Base-by-base conservation (phyloP, 139 green algal species). In the Chlorella sp. region DNA sequence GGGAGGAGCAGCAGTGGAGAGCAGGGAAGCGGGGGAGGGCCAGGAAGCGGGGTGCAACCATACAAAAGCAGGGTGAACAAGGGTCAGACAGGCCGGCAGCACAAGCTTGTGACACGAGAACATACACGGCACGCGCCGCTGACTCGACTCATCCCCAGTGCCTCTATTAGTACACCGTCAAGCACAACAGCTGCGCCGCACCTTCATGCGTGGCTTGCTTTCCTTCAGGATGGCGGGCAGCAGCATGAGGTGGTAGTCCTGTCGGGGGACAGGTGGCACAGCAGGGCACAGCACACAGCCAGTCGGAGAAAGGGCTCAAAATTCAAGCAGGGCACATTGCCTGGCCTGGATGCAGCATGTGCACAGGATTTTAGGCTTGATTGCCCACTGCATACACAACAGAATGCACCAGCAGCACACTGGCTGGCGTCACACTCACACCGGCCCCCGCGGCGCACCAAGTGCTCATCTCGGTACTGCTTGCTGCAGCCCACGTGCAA, bases 201-300 rank as follows among this genome's bases (percentile, higher is more conserved):
- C 95, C 94, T 97, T 97, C 92, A 97, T 97, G 66, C 96, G 93
- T 21, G 96, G 94, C 60, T 95, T 83, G 0, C 80, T 83, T 19
- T 96, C 90, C 91, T 99, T 99, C 32, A 99, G 96, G 85, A 99
- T 91, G 53, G 91, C 93, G 16, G 97, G 97, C 87, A 98, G 95
- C 90, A 99, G 94, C 97, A 99, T 98, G 79, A 99, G 93, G 93
- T 99, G 97, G 94, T 99, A 99, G 94, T 99, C 97, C 92, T 99
- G 96, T n/a, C 34, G 3, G 28, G 53, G 12, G 28, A 14, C 12
- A 16, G 48, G 48, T 5, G 48, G 48, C 48, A n/a, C n/a, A 9
- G 48, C 48, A 57, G 64, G 73, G 73, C 73, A 42, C 69, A 77
- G 69, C 69, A 77, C 69, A 77, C 48, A 5, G 48, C 48, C 48